phyloP scores from a whole-genome alignment of 805 yeast species.

The Barnettozyma pratensis region DNA sequence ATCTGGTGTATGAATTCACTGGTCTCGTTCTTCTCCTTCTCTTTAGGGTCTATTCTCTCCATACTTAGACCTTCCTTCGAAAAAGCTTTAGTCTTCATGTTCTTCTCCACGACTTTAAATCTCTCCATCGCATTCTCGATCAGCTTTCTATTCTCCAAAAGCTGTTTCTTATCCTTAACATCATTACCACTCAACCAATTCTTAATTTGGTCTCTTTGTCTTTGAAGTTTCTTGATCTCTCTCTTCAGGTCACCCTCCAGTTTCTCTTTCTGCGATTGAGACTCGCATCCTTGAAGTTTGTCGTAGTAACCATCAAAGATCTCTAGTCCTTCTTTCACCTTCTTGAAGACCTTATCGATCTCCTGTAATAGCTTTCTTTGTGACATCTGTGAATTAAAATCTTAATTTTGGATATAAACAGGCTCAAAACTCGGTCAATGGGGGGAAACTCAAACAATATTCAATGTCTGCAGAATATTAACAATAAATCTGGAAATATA shows the following conservation, averaged over 20 bases:
- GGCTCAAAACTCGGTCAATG: not conserved
- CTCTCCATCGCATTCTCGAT: constrained; percentile 87
- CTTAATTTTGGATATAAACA: not conserved
- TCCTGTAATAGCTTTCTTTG: constrained; percentile 53
- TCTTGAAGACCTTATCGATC: constrained; percentile 88
- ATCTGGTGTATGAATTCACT: constrained; percentile 61
- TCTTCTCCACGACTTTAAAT: constrained; percentile 90
- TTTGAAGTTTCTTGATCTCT: constrained; percentile 90
- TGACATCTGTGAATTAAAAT: constrained; percentile 29
- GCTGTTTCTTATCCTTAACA: constrained; percentile 80
- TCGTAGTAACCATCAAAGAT: constrained; percentile 84
- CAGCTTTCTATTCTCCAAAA: constrained; percentile 68
- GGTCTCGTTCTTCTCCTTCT: constrained; percentile 72
- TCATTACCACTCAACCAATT: constrained; percentile 91
- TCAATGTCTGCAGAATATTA: too few relatives aligned
- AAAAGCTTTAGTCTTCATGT: constrained; percentile 90
- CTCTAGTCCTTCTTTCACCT: constrained; percentile 86
- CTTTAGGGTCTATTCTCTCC: constrained; percentile 70
- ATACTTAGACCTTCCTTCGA: constrained; percentile 87
- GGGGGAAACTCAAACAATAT: not conserved
- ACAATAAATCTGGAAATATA: too few relatives aligned
- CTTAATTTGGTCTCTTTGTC: constrained; percentile 91
- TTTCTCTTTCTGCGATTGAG: constrained; percentile 87
- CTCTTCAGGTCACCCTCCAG: constrained; percentile 88
- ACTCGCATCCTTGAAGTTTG: constrained; percentile 75